Percentiles rank a stretch among this genome's conserved stretches.
Conservation (phyloP, 73 alveolate species). For the Tetrahymena elliotti region DNA sequence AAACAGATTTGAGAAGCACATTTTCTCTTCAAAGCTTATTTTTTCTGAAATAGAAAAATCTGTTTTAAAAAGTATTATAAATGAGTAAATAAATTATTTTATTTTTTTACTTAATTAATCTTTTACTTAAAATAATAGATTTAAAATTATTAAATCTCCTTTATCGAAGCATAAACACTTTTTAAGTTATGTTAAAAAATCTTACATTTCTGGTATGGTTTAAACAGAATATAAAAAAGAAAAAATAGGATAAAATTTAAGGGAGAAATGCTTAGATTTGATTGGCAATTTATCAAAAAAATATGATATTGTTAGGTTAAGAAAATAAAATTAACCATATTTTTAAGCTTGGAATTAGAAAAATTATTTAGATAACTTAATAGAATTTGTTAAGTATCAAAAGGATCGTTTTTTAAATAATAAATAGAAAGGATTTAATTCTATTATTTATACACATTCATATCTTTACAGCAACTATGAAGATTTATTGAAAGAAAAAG, state of each 20-base stretch:
- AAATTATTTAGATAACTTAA: neutral
- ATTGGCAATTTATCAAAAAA: neutral
- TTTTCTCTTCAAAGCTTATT: neutral
- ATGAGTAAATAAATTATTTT: neutral
- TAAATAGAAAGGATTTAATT: neutral
- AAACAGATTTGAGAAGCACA: neutral
- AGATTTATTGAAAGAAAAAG: neutral
- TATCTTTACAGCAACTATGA: neutral
- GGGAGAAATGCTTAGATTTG: neutral
- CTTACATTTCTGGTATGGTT: neutral
- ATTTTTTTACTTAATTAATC: neutral
- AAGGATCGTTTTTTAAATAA: too few relatives aligned
- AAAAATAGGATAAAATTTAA: neutral
- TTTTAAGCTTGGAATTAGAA: neutral
- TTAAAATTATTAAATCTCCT: neutral
- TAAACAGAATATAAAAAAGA: neutral
- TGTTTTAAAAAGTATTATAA: neutral
- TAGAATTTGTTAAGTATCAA: neutral
- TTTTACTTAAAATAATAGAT: neutral
- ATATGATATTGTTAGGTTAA: neutral
- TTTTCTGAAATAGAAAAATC: neutral
- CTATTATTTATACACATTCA: neutral
- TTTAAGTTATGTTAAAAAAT: neutral
- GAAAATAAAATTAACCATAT: neutral
- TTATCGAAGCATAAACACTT: neutral